phyloP scores from a whole-genome alignment of 2,329 filamentous ascomycete species.

The Penicillium paneum region DNA sequence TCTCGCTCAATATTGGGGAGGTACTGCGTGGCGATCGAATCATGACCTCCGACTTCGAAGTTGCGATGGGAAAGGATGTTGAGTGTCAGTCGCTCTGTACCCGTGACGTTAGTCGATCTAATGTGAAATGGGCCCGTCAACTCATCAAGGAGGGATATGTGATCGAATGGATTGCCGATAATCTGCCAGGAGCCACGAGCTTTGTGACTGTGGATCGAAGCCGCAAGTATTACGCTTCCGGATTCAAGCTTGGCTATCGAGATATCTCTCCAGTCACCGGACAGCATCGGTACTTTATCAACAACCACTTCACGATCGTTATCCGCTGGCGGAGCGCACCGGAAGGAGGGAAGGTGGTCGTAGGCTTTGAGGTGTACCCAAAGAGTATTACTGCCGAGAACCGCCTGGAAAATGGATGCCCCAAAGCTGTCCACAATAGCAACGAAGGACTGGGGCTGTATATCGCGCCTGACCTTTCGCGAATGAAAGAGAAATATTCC shows the following conservation, averaged over 20 bases:
- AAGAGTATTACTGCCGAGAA: conserved; percentile 70
- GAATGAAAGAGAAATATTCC: conserved; percentile 53
- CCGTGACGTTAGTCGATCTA: conserved; percentile 60
- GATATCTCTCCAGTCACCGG: conserved; percentile 61
- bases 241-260: conserved; percentile 81
- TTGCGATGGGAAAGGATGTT: conserved; percentile 72
- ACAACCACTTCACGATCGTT: conserved; percentile 86
- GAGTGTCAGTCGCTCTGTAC: conserved; percentile 72
- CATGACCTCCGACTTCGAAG: conserved; percentile 76
- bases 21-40: conserved; percentile 85
- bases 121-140: conserved; percentile 65
- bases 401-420: conserved; percentile 64
- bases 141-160: conserved; percentile 77
- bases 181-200: conserved; percentile 81
- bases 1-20: conserved; percentile 81
- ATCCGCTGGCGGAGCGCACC: conserved; percentile 72
- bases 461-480: conserved; percentile 61
- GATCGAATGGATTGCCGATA: conserved; percentile 92
- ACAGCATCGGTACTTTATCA: conserved; percentile 67
- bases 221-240: conserved; percentile 82
- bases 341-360: conserved; percentile 72
- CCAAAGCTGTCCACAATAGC: conserved; percentile 61
- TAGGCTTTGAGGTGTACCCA: conserved; percentile 86
- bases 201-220: conserved; percentile 83
- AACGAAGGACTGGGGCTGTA: conserved; percentile 66